Conservation (phyloP, 305 asterid species). For the Solanum hybrid region DNA sequence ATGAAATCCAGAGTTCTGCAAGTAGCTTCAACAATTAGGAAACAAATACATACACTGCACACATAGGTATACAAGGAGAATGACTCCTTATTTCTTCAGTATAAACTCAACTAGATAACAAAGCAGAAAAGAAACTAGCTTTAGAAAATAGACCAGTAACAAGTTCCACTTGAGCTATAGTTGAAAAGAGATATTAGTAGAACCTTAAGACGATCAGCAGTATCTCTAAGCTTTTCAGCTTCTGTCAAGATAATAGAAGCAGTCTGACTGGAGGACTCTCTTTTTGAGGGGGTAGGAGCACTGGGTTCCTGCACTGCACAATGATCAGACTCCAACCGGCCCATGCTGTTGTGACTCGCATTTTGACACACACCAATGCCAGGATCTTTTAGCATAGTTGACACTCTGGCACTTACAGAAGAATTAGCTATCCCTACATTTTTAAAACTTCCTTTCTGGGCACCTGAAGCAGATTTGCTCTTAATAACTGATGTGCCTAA, state of each 20-base stretch:
- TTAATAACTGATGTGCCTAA: slow-evolving; percentile 24
- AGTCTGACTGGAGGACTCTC: slow-evolving; percentile 29
- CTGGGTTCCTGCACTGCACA: slow-evolving; percentile 18
- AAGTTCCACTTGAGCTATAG: background rate
- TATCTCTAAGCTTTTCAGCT: slow-evolving; percentile 65
- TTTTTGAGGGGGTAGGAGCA: slow-evolving; percentile 26
- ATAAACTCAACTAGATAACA: slow-evolving; percentile 1
- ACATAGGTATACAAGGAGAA: background rate
- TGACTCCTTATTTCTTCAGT: background rate
- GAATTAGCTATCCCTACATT: slow-evolving; percentile 27
- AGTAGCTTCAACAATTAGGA: slow-evolving; percentile 1
- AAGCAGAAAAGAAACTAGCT: slow-evolving; percentile 2
- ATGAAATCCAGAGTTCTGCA: slow-evolving; percentile 69
- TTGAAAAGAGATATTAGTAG: slow-evolving; percentile 5
- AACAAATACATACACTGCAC: background rate
- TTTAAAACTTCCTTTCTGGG: slow-evolving; percentile 30
- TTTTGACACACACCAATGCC: slow-evolving; percentile 24
- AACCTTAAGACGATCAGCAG: slow-evolving; percentile 82
- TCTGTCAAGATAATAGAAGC: slow-evolving; percentile 44
- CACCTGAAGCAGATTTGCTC: slow-evolving; percentile 28
- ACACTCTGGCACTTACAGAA: slow-evolving; percentile 31
- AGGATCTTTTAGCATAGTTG: slow-evolving; percentile 32
- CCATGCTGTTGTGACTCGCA: slow-evolving; percentile 17
- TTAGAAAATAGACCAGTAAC: background rate
- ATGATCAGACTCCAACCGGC: slow-evolving; percentile 24